These are phyloP conservation scores for Purpureocillium takamizusanense DNA, from an alignment of 2,329 filamentous ascomycete species.

Conservation along the genomic window DNA sequence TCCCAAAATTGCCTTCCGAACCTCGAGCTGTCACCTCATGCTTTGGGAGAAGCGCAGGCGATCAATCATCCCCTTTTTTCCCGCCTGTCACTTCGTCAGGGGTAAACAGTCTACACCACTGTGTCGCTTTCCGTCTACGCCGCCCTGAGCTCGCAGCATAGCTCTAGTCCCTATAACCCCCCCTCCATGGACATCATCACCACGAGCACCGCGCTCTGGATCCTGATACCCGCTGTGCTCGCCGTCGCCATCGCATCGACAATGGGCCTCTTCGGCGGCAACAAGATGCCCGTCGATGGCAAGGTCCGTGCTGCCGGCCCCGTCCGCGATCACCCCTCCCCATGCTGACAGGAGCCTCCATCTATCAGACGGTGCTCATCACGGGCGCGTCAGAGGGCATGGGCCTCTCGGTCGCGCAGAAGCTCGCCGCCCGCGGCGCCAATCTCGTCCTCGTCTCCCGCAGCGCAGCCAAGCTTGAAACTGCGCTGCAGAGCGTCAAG, in stretches of 20 bases:
- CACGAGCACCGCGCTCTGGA: conserved; percentile 9
- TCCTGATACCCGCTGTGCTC: conserved; percentile 19
- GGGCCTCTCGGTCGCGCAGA: conserved; percentile 65
- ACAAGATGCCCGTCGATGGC: conserved; percentile 77
- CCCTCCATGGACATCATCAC: conserved; percentile 5
- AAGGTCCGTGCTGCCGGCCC: conserved; percentile 43
- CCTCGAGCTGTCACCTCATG: too few species aligned
- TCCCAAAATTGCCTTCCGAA: too few species aligned
- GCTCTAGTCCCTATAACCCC: too few species aligned
- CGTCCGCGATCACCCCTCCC: too few species aligned
- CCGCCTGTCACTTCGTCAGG: too few species aligned
- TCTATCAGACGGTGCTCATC: conserved; percentile 66
- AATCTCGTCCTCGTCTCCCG: conserved; percentile 81
- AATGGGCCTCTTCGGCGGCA: conserved; percentile 62
- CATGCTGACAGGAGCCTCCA: conserved; percentile 11
- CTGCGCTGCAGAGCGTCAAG: conserved; percentile 56
- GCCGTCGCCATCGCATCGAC: conserved; percentile 24
- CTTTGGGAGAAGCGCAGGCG: too few species aligned
- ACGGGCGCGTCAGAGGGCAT: conserved; percentile 92
- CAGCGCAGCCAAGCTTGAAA: conserved; percentile 63
- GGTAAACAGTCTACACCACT: too few species aligned
- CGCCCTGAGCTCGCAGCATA: too few species aligned
- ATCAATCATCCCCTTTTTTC: too few species aligned
- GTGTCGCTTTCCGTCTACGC: too few species aligned
- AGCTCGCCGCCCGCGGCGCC: conserved; percentile 75